Conservation (phyloP, 2,329 filamentous ascomycete species). For the Arthrinium puccinioides region DNA sequence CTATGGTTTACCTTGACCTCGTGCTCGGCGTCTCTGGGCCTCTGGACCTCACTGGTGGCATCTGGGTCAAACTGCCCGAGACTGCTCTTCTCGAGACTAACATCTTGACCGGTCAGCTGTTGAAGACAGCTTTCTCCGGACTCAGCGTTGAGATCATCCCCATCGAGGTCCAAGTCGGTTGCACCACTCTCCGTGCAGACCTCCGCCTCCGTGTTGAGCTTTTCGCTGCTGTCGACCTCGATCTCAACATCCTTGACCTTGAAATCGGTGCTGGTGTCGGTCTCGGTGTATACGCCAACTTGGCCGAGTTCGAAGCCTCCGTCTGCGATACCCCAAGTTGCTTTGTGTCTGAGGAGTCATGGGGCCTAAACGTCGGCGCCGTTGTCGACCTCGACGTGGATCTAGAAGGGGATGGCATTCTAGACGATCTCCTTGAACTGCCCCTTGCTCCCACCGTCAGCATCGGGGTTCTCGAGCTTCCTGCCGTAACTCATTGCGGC, state of each 20-base stretch:
- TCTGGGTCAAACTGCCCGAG: conserved; percentile 44
- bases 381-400: conserved; percentile 9
- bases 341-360: conserved; percentile 28
- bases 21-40: conserved; percentile 39
- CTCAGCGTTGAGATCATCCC: conserved; percentile 37
- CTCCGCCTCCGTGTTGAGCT: conserved; percentile 43
- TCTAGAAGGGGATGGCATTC: too few species aligned
- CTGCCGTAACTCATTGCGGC: conserved; percentile 28
- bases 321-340: conserved; percentile 29
- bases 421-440: conserved; percentile 27
- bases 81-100: conserved; percentile 31
- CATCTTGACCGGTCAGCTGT: conserved; percentile 34
- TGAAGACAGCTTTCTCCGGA: conserved; percentile 41
- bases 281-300: conserved; percentile 40
- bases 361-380: conserved; percentile 26
- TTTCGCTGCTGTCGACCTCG: conserved; percentile 28
- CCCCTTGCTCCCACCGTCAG: conserved; percentile 32
- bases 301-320: conserved; percentile 44
- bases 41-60: conserved; percentile 43
- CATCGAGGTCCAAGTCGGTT: conserved; percentile 36
- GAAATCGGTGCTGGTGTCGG: conserved; percentile 33
- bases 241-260: conserved; percentile 16
- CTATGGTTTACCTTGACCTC: conserved; percentile 43
- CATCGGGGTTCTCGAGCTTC: conserved; percentile 28
- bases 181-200: conserved; percentile 37